Conservation (phyloP, 2,329 filamentous ascomycete species). For the Aspergillus ruber region DNA sequence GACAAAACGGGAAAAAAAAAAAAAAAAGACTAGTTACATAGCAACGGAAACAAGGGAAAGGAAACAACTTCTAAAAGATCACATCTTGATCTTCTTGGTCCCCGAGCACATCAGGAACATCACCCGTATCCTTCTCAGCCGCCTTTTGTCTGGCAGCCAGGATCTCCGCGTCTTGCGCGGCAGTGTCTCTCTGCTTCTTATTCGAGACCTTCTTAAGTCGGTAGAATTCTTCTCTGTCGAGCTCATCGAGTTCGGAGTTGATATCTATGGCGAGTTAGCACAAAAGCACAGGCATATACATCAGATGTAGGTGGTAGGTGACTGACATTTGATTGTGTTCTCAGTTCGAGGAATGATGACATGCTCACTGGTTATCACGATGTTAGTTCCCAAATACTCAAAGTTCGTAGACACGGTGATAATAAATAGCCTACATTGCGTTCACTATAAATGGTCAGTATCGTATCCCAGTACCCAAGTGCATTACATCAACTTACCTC, state of each 20-base stretch:
- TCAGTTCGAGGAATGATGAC: constrained; percentile 96
- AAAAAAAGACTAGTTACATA: constrained; percentile 15
- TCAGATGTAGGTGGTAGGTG: neutral
- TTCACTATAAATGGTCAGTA: constrained; percentile 58
- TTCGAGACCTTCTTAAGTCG: constrained; percentile 87
- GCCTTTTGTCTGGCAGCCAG: constrained; percentile 45
- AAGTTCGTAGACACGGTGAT: neutral
- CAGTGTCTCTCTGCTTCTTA: constrained; percentile 75
- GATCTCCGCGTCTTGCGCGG: constrained; percentile 66
- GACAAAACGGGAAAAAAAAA: neutral
- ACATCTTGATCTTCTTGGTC: constrained; percentile 76
- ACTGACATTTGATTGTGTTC: constrained; percentile 94
- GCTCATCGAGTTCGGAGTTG: constrained; percentile 94
- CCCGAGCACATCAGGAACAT: constrained; percentile 59
- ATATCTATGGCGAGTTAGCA: constrained; percentile 55
- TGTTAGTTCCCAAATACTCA: constrained; percentile 9
- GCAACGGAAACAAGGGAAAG: constrained; percentile 2
- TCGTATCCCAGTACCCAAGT: neutral
- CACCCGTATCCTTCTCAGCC: constrained; percentile 29
- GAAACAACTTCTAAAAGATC: constrained; percentile 59
- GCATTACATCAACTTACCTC: constrained; percentile 53
- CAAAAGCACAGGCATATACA: neutral
- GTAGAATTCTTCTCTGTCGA: constrained; percentile 98
- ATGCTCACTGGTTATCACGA: constrained; percentile 34
- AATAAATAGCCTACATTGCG: constrained; percentile 62